A percentile compares a stretch with the other conserved stretches of the same genome.
Evolutionary conservation across 176 grass and related monocot genomes (phyloP).

Genomic region (Oryza australiensis): DNA sequence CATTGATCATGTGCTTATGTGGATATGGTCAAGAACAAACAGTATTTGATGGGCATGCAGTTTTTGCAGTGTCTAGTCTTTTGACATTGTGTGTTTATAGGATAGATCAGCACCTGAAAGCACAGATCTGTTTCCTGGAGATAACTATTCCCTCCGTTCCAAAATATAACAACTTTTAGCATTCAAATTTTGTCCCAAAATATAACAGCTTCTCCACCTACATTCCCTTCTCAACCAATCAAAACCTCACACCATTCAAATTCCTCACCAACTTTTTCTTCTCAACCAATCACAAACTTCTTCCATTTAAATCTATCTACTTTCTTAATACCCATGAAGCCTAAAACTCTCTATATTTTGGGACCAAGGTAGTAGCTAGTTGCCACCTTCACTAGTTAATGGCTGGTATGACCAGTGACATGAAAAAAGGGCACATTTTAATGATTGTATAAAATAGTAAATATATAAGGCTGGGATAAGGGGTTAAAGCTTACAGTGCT

Average conservation of each 20-base stretch:
- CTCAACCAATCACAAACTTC: no score
- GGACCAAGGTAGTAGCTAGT: no score
- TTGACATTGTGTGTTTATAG: neutral
- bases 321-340: no score
- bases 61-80: neutral
- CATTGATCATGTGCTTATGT: neutral
- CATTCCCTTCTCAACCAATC: no score
- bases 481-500: constrained; percentile 58
- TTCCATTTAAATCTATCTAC: no score
- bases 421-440: neutral
- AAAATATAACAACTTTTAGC: no score
- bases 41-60: neutral
- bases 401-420: neutral
- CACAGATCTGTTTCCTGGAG: constrained; percentile 3
- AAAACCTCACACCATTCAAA: no score
- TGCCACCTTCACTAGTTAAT: neutral
- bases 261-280: no score
- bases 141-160: no score
- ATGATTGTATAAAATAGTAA: neutral
- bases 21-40: neutral
- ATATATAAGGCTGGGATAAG: constrained; percentile 18
- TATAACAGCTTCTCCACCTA: no score
- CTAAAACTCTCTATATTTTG: no score
- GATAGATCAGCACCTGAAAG: constrained; percentile 15
- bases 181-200: no score